Conservation (phyloP, 1,284 basidiomycete genomes). For the Irpex sp. region DNA sequence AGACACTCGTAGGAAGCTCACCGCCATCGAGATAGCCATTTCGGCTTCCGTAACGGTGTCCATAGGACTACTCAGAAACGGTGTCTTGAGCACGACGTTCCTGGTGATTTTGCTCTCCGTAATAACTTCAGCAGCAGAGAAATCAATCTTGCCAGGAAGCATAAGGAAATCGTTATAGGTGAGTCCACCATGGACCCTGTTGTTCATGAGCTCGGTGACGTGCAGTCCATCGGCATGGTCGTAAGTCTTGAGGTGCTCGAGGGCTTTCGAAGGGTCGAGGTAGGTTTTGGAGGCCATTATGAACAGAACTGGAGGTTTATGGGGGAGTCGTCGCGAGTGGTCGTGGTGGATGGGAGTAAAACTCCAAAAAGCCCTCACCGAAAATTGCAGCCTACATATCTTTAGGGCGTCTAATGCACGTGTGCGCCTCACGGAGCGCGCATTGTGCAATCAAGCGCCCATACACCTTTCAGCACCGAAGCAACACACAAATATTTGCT, state of each 20-base stretch:
- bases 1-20: conserved; percentile 36
- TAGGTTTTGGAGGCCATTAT: conserved; percentile 29
- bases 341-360: conserved; percentile 21
- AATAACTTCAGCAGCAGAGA: conserved; percentile 78
- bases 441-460: background rate
- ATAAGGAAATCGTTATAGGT: conserved; percentile 96
- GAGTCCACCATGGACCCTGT: conserved; percentile 84
- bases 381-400: conserved; percentile 1
- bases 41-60: conserved; percentile 98
- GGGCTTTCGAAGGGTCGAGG: conserved; percentile 63
- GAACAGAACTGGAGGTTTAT: conserved; percentile 5
- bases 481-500: background rate
- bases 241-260: conserved; percentile 77
- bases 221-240: conserved; percentile 81
- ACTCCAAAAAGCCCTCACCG: conserved; percentile 5
- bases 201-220: conserved; percentile 88
- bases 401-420: conserved; percentile 3
- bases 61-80: conserved; percentile 98
- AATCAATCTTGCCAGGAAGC: conserved; percentile 96
- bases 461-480: background rate
- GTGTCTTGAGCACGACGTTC: conserved; percentile 92
- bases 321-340: background rate
- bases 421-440: background rate
- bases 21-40: conserved; percentile 96
- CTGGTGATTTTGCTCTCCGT: conserved; percentile 88